Percentiles rank a stretch among this genome's conserved stretches.
Evolutionary conservation across 2,329 filamentous ascomycete genomes (phyloP).

Genomic region (Trichoderma pleuroti): DNA sequence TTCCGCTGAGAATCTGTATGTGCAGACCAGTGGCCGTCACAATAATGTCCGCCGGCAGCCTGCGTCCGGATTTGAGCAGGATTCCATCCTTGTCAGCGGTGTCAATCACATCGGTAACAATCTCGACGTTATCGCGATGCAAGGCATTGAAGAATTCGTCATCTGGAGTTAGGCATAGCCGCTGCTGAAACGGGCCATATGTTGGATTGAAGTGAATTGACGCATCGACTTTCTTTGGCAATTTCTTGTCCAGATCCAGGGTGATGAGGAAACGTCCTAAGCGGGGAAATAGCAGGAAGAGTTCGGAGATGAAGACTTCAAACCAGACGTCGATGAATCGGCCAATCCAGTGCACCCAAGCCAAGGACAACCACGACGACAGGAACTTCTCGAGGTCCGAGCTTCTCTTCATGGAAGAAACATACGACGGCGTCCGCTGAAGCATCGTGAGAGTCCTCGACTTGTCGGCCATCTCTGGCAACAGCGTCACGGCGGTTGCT

Average conservation of each 20-base stretch:
- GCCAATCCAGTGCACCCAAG: slow-evolving; percentile 44
- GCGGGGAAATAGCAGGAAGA: slow-evolving; percentile 28
- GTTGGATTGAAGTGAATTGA: slow-evolving; percentile 62
- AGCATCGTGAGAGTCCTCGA: slow-evolving; percentile 72
- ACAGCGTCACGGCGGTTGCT: slow-evolving; percentile 73
- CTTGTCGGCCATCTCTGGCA: slow-evolving; percentile 64
- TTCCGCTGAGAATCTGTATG: slow-evolving; percentile 53
- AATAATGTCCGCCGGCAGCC: slow-evolving; percentile 62
- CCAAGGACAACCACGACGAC: slow-evolving; percentile 43
- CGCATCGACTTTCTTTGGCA: slow-evolving; percentile 52
- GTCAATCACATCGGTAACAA: slow-evolving; percentile 53
- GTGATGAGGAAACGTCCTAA: slow-evolving; percentile 36
- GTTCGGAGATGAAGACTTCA: slow-evolving; percentile 41
- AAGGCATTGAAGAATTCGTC: slow-evolving; percentile 55
- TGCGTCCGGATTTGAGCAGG: slow-evolving; percentile 43
- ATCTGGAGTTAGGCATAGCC: slow-evolving; percentile 63
- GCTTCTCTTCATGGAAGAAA: slow-evolving; percentile 51
- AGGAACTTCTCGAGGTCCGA: slow-evolving; percentile 37
- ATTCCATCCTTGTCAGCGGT: slow-evolving; percentile 49
- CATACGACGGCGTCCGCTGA: slow-evolving; percentile 72
- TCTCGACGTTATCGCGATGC: slow-evolving; percentile 40
- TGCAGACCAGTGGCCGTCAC: slow-evolving; percentile 66
- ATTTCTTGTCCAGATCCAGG: slow-evolving; percentile 40
- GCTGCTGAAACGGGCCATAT: slow-evolving; percentile 70
- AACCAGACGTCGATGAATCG: slow-evolving; percentile 49